A percentile compares a stretch with the other conserved stretches of the same genome.
phyloP scores from a whole-genome alignment of 2,329 filamentous ascomycete genomes.

The Cadophora malorum region DNA sequence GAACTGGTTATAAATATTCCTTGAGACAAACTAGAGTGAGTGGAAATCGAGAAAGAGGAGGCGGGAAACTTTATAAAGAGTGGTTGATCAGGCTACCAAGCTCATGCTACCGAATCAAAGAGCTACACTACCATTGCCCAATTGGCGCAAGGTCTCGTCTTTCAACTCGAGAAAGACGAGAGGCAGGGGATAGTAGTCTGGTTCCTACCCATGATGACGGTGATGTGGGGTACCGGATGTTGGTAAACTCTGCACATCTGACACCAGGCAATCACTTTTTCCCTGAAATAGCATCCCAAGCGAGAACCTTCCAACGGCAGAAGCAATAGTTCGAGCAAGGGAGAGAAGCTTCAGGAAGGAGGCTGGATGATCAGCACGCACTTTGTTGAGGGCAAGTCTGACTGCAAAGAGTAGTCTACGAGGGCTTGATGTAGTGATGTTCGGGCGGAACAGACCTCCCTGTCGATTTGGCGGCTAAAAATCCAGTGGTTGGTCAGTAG shows the following conservation, averaged over 20 bases:
- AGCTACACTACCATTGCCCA: neutral
- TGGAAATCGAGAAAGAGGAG: constrained; percentile 18
- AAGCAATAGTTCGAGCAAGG: constrained; percentile 6
- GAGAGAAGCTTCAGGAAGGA: constrained; percentile 12
- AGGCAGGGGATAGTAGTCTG: constrained; percentile 15
- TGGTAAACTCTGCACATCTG: constrained; percentile 22
- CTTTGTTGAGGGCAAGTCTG: constrained; percentile 10
- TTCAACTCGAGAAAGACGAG: constrained; percentile 1
- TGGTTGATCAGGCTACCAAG: constrained; percentile 21
- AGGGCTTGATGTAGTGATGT: neutral
- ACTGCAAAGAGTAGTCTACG: neutral
- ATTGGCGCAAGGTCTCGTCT: constrained; percentile 16
- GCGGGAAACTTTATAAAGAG: constrained; percentile 17
- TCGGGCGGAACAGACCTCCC: constrained; percentile 12
- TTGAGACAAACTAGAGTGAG: neutral
- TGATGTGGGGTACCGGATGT: constrained; percentile 24
- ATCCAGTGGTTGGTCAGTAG: neutral
- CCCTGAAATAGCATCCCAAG: constrained; percentile 14
- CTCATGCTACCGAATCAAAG: constrained; percentile 1
- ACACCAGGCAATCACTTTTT: constrained; percentile 16
- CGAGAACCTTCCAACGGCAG: constrained; percentile 4
- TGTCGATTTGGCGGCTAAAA: constrained; percentile 18
- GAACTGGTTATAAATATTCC: constrained; percentile 16
- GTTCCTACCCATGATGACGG: constrained; percentile 19
- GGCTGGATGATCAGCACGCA: constrained; percentile 13